These are phyloP conservation scores for Penicillium paxilli DNA, from an alignment of 495 filamentous ascomycete species.

Conservation along the genomic window DNA sequence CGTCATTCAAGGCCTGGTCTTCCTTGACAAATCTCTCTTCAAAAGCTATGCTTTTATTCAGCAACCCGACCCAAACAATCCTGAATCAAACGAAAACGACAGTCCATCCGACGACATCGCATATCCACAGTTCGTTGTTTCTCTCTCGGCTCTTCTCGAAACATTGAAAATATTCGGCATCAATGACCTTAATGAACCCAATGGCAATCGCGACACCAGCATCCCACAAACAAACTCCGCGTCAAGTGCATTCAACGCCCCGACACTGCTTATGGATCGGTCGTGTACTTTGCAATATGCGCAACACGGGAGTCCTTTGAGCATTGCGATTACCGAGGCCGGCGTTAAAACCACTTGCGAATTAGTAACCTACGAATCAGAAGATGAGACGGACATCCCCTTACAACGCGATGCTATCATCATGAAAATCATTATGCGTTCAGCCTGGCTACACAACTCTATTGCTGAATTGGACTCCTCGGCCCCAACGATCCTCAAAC, in stretches of 20 bases:
- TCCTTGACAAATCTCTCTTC: slow-evolving; percentile 84
- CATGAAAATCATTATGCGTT: slow-evolving; percentile 94
- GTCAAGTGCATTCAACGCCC: slow-evolving; percentile 71
- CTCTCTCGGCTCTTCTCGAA: slow-evolving; percentile 83
- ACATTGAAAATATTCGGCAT: slow-evolving; percentile 92
- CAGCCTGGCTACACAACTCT: slow-evolving; percentile 80
- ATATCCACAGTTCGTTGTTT: slow-evolving; percentile 71
- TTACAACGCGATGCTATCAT: slow-evolving; percentile 74
- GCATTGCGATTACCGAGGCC: slow-evolving; percentile 77
- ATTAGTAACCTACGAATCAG: slow-evolving; percentile 83
- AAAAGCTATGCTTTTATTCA: slow-evolving; percentile 71
- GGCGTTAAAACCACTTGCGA: slow-evolving; percentile 91
- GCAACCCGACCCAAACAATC: slow-evolving; percentile 25
- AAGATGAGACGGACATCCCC: slow-evolving; percentile 70
- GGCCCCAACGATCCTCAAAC: slow-evolving; percentile 59
- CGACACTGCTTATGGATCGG: slow-evolving; percentile 72
- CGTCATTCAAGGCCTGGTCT: slow-evolving; percentile 83
- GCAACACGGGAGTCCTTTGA: slow-evolving; percentile 69
- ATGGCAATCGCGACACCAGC: slow-evolving; percentile 44
- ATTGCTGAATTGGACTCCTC: slow-evolving; percentile 79
- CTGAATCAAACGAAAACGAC: slow-evolving; percentile 36
- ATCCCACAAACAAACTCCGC: slow-evolving; percentile 44
- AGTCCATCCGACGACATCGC: slow-evolving; percentile 31
- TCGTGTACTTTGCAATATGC: slow-evolving; percentile 80
- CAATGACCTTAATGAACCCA: slow-evolving; percentile 63